Percentiles rank a stretch among this genome's conserved stretches.
These are phyloP conservation scores for Jimgerdemannia flammicorona DNA, from an alignment of 192 early-diverging fungal species.

Conservation along the genomic window DNA sequence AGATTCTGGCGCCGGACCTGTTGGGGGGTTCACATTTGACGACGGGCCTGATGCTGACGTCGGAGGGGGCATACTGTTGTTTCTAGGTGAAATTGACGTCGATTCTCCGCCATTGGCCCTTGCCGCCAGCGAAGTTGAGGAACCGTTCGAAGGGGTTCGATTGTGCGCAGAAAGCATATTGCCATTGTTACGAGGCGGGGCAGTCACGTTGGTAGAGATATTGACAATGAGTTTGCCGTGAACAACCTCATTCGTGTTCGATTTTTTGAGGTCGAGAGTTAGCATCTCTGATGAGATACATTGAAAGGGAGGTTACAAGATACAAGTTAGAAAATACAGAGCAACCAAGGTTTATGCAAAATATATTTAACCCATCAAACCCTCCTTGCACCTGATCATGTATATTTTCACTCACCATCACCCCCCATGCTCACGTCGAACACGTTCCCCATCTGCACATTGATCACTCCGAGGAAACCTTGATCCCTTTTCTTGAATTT, in stretches of 20 bases:
- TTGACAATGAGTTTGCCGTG: slow-evolving; percentile 80
- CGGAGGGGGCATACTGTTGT: not conserved
- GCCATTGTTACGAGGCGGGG: slow-evolving; percentile 18
- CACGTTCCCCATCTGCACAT: slow-evolving; percentile 73
- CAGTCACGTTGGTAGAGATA: slow-evolving; percentile 54
- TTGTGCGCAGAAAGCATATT: not conserved
- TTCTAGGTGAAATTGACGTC: not conserved
- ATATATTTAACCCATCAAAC: not conserved
- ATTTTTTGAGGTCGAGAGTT: slow-evolving; percentile 84
- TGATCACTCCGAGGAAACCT: slow-evolving; percentile 86
- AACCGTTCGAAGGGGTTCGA: not conserved
- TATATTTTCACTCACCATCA: slow-evolving; percentile 39
- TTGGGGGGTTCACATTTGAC: not conserved
- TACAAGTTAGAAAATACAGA: not conserved
- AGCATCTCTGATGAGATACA: slow-evolving; percentile 56
- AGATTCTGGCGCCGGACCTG: not conserved
- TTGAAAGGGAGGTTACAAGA: not conserved
- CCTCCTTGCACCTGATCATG: not conserved
- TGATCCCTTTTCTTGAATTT: slow-evolving; percentile 89
- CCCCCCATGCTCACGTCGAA: slow-evolving; percentile 75
- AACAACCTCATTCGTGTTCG: slow-evolving; percentile 68
- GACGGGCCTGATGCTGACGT: slow-evolving; percentile 3
- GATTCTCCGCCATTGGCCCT: not conserved
- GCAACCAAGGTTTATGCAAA: not conserved
- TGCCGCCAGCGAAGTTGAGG: not conserved